A percentile compares a stretch with the other conserved stretches of the same genome.
phyloP scores from a whole-genome alignment of 495 filamentous ascomycete genomes.

The Eremomyces bilateralis region DNA sequence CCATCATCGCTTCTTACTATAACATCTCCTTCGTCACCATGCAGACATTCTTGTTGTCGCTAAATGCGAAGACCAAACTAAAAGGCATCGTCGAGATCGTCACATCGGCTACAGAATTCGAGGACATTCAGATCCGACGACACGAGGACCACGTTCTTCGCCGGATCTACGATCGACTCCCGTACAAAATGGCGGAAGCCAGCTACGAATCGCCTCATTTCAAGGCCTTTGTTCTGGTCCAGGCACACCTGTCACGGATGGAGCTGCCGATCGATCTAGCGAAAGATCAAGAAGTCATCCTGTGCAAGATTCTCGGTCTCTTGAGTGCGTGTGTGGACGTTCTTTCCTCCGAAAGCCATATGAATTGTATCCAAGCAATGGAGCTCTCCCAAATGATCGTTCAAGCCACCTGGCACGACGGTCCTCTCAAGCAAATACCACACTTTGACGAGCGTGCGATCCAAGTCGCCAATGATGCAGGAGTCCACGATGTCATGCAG shows the following conservation, averaged over 20 bases:
- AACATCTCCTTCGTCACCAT: slow-evolving; percentile 98
- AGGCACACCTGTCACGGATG: slow-evolving; percentile 96
- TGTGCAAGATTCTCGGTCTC: slow-evolving; percentile 68
- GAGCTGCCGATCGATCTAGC: slow-evolving; percentile 89
- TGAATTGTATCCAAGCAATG: slow-evolving; percentile 97
- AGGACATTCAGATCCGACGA: slow-evolving; percentile 79
- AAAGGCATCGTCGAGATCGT: slow-evolving; percentile 95
- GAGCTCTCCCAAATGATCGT: slow-evolving; percentile 99
- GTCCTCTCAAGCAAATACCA: slow-evolving; percentile 90
- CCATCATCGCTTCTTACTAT: slow-evolving; percentile 97
- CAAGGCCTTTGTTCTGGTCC: slow-evolving; percentile 88
- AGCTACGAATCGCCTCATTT: slow-evolving; percentile 90
- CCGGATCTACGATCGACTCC: slow-evolving; percentile 81
- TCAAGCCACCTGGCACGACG: slow-evolving; percentile 97
- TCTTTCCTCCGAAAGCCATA: slow-evolving; percentile 81
- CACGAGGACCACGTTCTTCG: slow-evolving; percentile 79
- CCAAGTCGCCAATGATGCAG: slow-evolving; percentile 58
- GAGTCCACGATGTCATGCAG: slow-evolving; percentile 81
- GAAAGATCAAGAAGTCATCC: slow-evolving; percentile 81
- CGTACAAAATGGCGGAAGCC: slow-evolving; percentile 80
- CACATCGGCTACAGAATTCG: slow-evolving; percentile 91
- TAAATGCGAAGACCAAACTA: slow-evolving; percentile 70
- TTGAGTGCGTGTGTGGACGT: slow-evolving; percentile 88
- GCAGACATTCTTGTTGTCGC: slow-evolving; percentile 97
- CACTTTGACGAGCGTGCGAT: slow-evolving; percentile 73